Evolutionary conservation across 202 grass and related monocot genomes (phyloP).

Genomic region (Zizania palustris): DNA sequence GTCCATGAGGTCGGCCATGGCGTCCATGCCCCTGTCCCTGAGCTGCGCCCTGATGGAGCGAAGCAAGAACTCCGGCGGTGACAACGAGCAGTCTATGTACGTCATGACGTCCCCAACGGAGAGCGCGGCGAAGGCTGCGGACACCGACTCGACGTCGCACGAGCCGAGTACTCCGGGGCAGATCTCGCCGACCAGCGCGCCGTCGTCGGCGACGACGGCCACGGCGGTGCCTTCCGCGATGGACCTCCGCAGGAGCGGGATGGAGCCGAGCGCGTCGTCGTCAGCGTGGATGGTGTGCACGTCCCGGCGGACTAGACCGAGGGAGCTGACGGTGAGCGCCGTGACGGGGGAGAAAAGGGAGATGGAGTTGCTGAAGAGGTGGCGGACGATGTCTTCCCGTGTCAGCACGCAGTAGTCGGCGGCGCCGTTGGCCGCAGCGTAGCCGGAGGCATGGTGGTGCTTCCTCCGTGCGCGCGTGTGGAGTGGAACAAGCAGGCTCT

Average conservation of each 20-base stretch:
- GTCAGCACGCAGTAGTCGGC: conserved; percentile 60
- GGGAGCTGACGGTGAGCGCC: conserved; percentile 54
- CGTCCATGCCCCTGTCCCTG: conserved; percentile 45
- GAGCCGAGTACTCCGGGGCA: conserved; percentile 56
- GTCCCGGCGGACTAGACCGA: conserved; percentile 58
- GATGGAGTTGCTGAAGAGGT: conserved; percentile 76
- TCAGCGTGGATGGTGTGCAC: conserved; percentile 52
- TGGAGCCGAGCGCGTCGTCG: conserved; percentile 46
- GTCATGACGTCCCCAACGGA: conserved; percentile 59
- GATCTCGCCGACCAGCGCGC: conserved; percentile 63
- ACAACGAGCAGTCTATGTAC: conserved; percentile 53
- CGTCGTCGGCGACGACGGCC: conserved; percentile 57
- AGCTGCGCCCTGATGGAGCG: conserved; percentile 49
- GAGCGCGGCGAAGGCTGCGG: conserved; percentile 55
- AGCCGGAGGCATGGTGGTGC: conserved; percentile 15
- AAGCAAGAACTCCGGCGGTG: conserved; percentile 48
- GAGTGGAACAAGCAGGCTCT: conserved; percentile 51
- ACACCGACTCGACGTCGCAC: conserved; percentile 44
- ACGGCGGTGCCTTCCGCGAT: conserved; percentile 53
- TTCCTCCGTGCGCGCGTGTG: conserved; percentile 38
- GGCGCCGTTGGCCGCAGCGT: neutral
- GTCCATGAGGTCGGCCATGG: conserved; percentile 60
- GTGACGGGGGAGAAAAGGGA: conserved; percentile 55
- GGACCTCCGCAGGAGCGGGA: conserved; percentile 50
- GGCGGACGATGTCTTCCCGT: conserved; percentile 72